phyloP scores from a whole-genome alignment of 306 rosid genomes.

The Vicia faba region DNA sequence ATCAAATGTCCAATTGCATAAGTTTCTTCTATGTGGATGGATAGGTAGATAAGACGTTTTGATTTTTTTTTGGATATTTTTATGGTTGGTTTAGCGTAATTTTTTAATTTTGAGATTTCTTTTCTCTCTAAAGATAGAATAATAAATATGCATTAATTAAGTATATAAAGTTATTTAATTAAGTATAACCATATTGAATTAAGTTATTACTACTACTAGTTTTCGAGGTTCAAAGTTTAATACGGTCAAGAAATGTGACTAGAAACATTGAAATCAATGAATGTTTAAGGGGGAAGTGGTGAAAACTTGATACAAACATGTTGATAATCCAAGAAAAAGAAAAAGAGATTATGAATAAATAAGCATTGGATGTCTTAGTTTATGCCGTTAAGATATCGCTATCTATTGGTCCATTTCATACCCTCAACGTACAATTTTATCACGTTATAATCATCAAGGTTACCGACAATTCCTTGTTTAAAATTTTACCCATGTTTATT shows the following conservation, averaged over 20 bases:
- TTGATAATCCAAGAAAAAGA: too few relatives aligned
- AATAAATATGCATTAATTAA: neutral
- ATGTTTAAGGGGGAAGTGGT: too few relatives aligned
- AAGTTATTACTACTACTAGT: neutral
- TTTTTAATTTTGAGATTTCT: neutral
- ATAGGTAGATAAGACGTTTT: slow-evolving; percentile 12
- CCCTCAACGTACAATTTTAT: slow-evolving; percentile 37
- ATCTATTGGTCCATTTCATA: slow-evolving; percentile 49
- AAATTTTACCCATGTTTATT: neutral
- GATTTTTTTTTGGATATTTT: slow-evolving; percentile 12
- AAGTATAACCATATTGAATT: neutral
- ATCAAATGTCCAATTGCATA: slow-evolving; percentile 25
- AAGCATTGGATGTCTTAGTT: slow-evolving; percentile 31
- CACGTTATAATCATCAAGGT: slow-evolving; percentile 40
- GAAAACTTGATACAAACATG: too few relatives aligned
- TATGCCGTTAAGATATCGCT: slow-evolving; percentile 54
- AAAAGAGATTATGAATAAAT: neutral
- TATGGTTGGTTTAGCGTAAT: slow-evolving; percentile 14
- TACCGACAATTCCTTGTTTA: slow-evolving; percentile 51
- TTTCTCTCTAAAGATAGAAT: neutral
- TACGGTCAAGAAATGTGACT: neutral
- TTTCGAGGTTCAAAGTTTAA: neutral
- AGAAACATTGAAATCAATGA: neutral
- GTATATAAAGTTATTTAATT: neutral
- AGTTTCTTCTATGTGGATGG: slow-evolving; percentile 4